Evolutionary conservation across 306 rosid genomes (phyloP).

Genomic region (Cucurbita pepo): DNA sequence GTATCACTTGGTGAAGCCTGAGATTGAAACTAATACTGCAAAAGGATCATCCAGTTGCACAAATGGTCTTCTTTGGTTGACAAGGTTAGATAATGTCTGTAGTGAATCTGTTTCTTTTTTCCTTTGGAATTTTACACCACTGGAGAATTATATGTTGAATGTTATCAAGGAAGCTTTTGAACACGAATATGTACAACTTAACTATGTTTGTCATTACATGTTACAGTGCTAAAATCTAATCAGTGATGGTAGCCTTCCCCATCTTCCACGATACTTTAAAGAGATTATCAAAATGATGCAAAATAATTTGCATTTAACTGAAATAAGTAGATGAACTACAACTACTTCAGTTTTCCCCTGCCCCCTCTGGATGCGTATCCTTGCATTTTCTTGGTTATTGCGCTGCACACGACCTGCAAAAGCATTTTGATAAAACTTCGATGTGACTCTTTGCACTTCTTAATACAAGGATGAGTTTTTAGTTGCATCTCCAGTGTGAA

Average conservation of each 20-base stretch:
- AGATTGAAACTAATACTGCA: constrained; percentile 64
- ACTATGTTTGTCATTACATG: not conserved
- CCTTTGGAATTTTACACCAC: not conserved
- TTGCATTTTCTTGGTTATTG: not conserved
- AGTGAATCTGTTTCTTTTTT: not conserved
- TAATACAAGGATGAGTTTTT: not conserved
- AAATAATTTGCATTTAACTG: not conserved
- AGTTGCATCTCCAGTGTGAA: not conserved
- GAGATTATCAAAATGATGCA: not conserved
- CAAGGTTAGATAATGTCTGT: constrained; percentile 38
- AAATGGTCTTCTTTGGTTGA: constrained; percentile 98
- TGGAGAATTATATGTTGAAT: not conserved
- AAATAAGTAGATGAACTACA: not conserved
- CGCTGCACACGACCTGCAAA: not conserved
- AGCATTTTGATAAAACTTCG: not conserved
- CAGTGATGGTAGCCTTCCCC: not conserved
- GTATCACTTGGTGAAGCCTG: constrained; percentile 64
- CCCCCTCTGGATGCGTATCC: not conserved
- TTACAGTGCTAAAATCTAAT: not conserved
- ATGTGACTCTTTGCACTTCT: not conserved
- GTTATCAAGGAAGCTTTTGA: not conserved
- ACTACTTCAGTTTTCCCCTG: not conserved
- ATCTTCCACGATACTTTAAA: not conserved
- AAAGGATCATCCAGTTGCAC: constrained; percentile 89
- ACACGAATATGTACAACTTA: not conserved